A percentile compares a stretch with the other conserved stretches of the same genome.
Evolutionary conservation across 2,329 filamentous ascomycete genomes (phyloP).

Genomic region (Fusarium sublunatum): DNA sequence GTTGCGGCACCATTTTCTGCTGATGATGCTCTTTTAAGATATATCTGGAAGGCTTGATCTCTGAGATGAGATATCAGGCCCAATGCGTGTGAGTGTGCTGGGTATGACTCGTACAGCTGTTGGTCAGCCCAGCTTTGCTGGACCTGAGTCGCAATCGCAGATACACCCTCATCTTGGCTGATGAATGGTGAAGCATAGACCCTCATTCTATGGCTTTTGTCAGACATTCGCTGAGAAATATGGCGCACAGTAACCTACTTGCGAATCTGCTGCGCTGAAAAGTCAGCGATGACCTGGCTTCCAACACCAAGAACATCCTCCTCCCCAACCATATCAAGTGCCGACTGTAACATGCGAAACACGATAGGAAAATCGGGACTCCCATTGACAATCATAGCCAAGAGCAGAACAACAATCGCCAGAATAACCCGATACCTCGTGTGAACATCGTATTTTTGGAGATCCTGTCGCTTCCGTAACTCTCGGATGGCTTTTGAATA

Average conservation of each 20-base stretch:
- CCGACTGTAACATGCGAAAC: conserved; percentile 43
- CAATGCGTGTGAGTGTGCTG: conserved; percentile 15
- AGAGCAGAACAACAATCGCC: conserved; percentile 38
- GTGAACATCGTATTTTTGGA: conserved; percentile 20
- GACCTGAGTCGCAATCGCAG: conserved; percentile 27
- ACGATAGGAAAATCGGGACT: conserved; percentile 43
- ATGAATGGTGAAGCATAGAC: conserved; percentile 40
- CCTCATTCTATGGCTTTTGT: conserved; percentile 25
- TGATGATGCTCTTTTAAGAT: conserved; percentile 20
- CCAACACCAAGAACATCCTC: conserved; percentile 17
- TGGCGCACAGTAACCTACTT: conserved; percentile 49
- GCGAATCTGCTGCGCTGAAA: conserved; percentile 36
- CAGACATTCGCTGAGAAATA: conserved; percentile 56
- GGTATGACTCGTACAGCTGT: conserved; percentile 58
- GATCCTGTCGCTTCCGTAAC: conserved; percentile 17
- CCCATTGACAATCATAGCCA: conserved; percentile 44
- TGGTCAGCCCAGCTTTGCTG: conserved; percentile 57
- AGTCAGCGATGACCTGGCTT: conserved; percentile 22
- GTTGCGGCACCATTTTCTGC: conserved; percentile 64
- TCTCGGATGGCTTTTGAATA: conserved; percentile 31
- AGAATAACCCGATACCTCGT: conserved; percentile 33
- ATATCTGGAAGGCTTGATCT: conserved; percentile 31
- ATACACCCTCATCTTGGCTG: conserved; percentile 33
- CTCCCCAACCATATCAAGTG: conserved; percentile 35
- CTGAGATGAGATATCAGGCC: conserved; percentile 13